These are phyloP conservation scores for Rhodotorula sphaerocarpa DNA, from an alignment of 768 basidiomycete species.

Conservation along the genomic window DNA sequence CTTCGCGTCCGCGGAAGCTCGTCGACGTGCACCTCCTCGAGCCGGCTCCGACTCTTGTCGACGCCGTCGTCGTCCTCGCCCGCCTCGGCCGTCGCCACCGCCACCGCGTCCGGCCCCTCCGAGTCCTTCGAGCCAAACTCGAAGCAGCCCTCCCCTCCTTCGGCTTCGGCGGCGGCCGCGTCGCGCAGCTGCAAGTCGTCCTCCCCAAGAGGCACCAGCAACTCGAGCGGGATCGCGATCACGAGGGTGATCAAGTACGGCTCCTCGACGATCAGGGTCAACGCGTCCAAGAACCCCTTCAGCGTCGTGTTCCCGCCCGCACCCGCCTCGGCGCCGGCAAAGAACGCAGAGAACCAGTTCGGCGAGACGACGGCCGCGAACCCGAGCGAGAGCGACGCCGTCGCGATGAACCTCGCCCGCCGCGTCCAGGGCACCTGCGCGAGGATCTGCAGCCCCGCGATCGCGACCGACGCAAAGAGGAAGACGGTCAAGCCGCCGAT, in stretches of 20 bases:
- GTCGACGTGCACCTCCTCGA: no score
- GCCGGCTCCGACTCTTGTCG: no score
- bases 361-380: conserved; percentile 57
- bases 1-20: neutral
- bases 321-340: neutral
- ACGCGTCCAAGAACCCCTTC: conserved; percentile 3
- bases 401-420: conserved; percentile 43
- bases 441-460: conserved; percentile 66
- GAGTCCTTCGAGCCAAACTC: no score
- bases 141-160: no score
- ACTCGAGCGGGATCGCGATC: conserved; percentile 55
- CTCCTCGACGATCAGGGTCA: neutral
- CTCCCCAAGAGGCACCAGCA: conserved; percentile 48
- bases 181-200: conserved; percentile 5
- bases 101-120: neutral
- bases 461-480: conserved; percentile 67
- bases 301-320: conserved; percentile 40
- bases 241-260: conserved; percentile 49
- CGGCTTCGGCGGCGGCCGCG: neutral
- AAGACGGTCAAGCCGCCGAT: conserved; percentile 73
- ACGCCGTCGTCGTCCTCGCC: neutral
- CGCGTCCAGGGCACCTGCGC: conserved; percentile 46
- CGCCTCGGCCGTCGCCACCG: neutral
- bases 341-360: conserved; percentile 51
- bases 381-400: conserved; percentile 62